Evolutionary conservation across 73 alveolate genomes (phyloP), one percentile per base, ranked within the genome.

Genomic region (Paramecium pentaurelia): DNA sequence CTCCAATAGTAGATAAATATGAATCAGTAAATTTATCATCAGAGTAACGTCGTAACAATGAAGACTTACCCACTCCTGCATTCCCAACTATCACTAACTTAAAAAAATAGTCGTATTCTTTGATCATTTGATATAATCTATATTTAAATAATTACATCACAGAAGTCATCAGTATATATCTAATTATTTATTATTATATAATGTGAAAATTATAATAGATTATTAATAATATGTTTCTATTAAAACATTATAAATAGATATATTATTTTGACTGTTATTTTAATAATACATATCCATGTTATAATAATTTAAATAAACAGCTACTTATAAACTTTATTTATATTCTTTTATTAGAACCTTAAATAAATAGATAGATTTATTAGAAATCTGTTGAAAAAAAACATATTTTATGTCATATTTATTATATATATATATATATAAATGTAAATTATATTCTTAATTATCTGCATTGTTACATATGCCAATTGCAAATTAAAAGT

Each of bases 61-160:
- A 94, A 18, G 97, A 94, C 86, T 94, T 94, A 14, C 97, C 97
- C 2, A 94, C 97, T 44, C 97, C 97, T 51, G 96, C 86, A 85
- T 93, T 87, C 10, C 97, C 97, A 28, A 94, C 92, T 5, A 94
- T 88, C 37, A 94, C 93, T 25, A 93, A 77, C 93, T 94, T 94
- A 91, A 94, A 93, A 22, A 93, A 71, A 59, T 92, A 88, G 70
- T 94, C 97, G 80, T 89, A 89, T 47, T 89, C 94, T 32, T 89
- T 89, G n/a, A 89, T 89, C 94, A 89, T 89, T 71, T 25, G 60
- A 60, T 25, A n/a, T 32, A 40, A 27, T 87, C 8, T 37, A 34
- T 60, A 42, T 44, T 87, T 87, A 87, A 59, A 75, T 75, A 3
- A 37, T 14, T 22, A 3, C 9, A 5, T n/a, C 28, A 45, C 88